A percentile compares a stretch with the other conserved stretches of the same genome.
Conservation (phyloP, 257 asterid genomes). For the Nicotiana obtusifolia region DNA sequence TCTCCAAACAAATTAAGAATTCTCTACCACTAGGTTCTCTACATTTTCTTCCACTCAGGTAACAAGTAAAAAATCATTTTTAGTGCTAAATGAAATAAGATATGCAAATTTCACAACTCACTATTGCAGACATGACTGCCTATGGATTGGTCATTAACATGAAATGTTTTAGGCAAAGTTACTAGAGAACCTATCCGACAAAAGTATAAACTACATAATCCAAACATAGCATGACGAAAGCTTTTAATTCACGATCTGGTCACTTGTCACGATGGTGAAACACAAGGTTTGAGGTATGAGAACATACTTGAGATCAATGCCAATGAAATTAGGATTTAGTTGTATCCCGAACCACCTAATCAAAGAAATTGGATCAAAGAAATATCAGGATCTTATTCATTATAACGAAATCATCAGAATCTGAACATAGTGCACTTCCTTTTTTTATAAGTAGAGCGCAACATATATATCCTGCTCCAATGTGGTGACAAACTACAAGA, state of each 20-base stretch:
- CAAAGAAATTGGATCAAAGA: conserved; percentile 16
- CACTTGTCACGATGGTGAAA: background rate
- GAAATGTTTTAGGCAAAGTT: background rate
- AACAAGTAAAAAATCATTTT: background rate
- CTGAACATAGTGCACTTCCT: background rate
- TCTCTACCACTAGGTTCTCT: background rate
- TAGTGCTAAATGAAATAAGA: background rate
- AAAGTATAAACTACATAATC: background rate
- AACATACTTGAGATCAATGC: conserved; percentile 93
- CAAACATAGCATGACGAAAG: background rate
- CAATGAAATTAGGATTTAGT: conserved; percentile 85
- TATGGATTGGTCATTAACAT: background rate
- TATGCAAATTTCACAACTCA: background rate
- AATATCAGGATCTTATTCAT: conserved; percentile 20
- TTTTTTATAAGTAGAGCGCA: background rate
- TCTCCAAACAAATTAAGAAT: background rate
- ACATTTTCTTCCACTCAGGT: background rate
- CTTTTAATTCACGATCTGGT: background rate
- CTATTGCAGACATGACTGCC: background rate
- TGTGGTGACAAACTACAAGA: background rate
- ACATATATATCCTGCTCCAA: background rate
- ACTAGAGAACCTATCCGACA: background rate
- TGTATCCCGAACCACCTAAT: conserved; percentile 98
- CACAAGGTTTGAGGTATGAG: conserved; percentile 13
- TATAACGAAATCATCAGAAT: background rate